phyloP scores from a whole-genome alignment of 2,329 filamentous ascomycete genomes.

The Diaporthe caulivora region DNA sequence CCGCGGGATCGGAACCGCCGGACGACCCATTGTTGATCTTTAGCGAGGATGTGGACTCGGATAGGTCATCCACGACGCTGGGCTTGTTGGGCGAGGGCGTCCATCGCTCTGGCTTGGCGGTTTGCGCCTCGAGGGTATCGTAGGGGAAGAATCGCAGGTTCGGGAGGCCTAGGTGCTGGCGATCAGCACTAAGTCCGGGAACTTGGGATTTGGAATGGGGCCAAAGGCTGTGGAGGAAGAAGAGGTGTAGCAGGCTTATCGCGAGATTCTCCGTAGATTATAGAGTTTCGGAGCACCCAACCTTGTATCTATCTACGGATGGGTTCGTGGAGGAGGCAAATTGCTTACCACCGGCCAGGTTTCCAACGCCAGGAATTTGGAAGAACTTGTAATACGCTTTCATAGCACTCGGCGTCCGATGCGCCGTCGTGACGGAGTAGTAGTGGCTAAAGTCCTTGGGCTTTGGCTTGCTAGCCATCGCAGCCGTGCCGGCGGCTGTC shows the following conservation, averaged over 20 bases:
- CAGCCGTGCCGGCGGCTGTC: constrained; percentile 39
- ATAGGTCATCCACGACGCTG: constrained; percentile 42
- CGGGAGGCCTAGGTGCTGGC: constrained; percentile 76
- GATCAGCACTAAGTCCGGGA: not conserved
- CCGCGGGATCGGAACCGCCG: constrained; percentile 45
- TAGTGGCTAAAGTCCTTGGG: constrained; percentile 86
- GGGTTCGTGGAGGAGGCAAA: constrained; percentile 3
- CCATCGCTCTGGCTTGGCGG: constrained; percentile 81
- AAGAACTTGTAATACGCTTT: constrained; percentile 93
- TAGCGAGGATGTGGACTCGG: constrained; percentile 40
- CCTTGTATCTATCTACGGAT: not conserved
- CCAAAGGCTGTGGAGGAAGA: not conserved
- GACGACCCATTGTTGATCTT: constrained; percentile 42
- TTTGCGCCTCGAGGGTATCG: constrained; percentile 87
- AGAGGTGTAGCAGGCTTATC: constrained; percentile 12
- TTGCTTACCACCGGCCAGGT: constrained; percentile 70
- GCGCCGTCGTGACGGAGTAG: constrained; percentile 77
- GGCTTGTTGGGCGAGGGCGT: constrained; percentile 75
- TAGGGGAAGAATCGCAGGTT: constrained; percentile 88
- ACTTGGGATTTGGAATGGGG: too few relatives aligned
- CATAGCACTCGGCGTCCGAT: constrained; percentile 73
- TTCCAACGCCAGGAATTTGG: constrained; percentile 70
- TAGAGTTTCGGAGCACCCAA: constrained; percentile 2
- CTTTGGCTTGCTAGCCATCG: constrained; percentile 47
- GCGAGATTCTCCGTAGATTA: not conserved